Conservation (phyloP, 768 basidiomycete genomes). For the Rickenella mellea region DNA sequence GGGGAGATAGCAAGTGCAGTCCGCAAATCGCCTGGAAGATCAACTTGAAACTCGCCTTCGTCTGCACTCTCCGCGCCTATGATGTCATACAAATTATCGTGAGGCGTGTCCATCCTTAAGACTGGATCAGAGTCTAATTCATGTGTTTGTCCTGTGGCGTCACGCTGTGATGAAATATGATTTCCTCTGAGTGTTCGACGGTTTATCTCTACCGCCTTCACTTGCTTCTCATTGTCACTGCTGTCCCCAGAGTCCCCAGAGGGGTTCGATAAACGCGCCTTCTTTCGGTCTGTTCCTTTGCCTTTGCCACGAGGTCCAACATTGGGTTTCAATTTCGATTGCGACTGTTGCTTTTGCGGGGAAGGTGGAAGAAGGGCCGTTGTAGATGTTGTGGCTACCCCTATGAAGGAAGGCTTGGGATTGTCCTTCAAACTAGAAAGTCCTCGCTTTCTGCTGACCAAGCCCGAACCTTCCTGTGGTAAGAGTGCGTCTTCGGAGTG, state of each 20-base stretch:
- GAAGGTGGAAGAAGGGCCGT: too few species aligned
- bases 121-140: conserved; percentile 22
- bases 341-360: not conserved
- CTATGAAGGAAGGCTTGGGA: too few species aligned
- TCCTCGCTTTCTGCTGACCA: too few species aligned
- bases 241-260: conserved; percentile 16
- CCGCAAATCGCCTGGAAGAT: conserved; percentile 59
- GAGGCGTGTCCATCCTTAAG: conserved; percentile 17
- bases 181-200: too few species aligned
- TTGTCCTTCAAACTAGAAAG: too few species aligned
- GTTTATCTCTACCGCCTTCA: conserved; percentile 20
- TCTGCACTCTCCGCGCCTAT: conserved; percentile 16
- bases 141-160: conserved; percentile 5
- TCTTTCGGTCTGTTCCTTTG: conserved; percentile 27
- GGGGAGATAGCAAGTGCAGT: conserved; percentile 55
- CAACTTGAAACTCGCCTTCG: conserved; percentile 34
- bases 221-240: conserved; percentile 15
- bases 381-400: too few species aligned
- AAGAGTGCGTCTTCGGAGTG: too few species aligned
- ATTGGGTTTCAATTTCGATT: conserved; percentile 1
- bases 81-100: conserved; percentile 15
- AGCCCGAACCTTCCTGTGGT: too few species aligned
- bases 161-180: conserved; percentile 8
- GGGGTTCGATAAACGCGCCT: conserved; percentile 7
- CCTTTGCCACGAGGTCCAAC: conserved; percentile 16